Conservation (phyloP, 148 eudicot species). For the Limonium bicolor region DNA sequence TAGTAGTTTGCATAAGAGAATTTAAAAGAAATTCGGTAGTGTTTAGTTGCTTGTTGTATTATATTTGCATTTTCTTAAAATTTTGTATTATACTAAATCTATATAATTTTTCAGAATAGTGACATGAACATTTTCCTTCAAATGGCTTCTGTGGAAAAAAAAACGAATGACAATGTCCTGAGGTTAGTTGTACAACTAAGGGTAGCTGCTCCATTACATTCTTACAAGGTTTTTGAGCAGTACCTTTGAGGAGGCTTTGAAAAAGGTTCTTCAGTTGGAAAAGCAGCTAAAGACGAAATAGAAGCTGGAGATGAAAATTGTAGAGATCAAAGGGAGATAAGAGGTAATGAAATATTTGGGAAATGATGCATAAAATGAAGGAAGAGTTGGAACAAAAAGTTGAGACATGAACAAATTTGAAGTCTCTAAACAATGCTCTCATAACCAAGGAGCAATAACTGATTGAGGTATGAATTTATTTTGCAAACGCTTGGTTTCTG, state of each 20-base stretch:
- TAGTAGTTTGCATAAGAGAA: too few relatives aligned
- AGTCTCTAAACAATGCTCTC: slow-evolving; percentile 40
- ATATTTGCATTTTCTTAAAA: too few relatives aligned
- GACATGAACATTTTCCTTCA: slow-evolving; percentile 46
- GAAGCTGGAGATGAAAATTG: slow-evolving; percentile 73
- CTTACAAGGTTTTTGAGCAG: too few relatives aligned
- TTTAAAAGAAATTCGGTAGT: too few relatives aligned
- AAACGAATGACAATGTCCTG: slow-evolving; percentile 67
- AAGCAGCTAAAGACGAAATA: slow-evolving; percentile 65
- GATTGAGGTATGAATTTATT: slow-evolving; percentile 44
- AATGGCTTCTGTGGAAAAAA: slow-evolving; percentile 79
- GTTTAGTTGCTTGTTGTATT: too few relatives aligned
- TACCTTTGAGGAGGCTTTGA: slow-evolving; percentile 31
- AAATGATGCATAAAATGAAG: slow-evolving; percentile 55
- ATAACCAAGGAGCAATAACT: slow-evolving; percentile 44
- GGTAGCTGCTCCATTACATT: slow-evolving; percentile 32
- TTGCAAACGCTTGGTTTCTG: too few relatives aligned
- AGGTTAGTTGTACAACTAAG: slow-evolving; percentile 74
- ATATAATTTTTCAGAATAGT: too few relatives aligned
- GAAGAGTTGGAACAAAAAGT: slow-evolving; percentile 44
- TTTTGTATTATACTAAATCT: too few relatives aligned
- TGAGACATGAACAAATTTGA: slow-evolving; percentile 35
- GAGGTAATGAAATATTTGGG: slow-evolving; percentile 78
- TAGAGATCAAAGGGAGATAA: slow-evolving; percentile 64
- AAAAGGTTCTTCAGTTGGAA: slow-evolving; percentile 56